A percentile compares a stretch with the other conserved stretches of the same genome.
Conservation (phyloP, 2,329 filamentous ascomycete genomes). For the Teratosphaeria nubilosa region DNA sequence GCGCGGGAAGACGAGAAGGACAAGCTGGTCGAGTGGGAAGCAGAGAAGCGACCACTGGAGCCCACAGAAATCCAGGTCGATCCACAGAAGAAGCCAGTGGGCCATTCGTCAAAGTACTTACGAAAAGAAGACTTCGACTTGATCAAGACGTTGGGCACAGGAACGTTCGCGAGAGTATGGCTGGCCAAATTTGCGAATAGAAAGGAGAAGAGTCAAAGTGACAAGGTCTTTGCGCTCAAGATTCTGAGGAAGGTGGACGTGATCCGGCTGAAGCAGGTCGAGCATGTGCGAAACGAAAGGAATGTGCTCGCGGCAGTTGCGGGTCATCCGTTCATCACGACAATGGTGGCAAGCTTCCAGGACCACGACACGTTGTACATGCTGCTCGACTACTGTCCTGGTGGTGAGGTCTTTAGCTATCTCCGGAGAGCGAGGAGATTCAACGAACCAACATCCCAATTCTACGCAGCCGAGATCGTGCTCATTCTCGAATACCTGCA, state of each 20-base stretch:
- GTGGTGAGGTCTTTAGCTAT: slow-evolving; percentile 78
- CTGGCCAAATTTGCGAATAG: slow-evolving; percentile 53
- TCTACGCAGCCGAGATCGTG: slow-evolving; percentile 77
- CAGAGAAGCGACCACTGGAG: slow-evolving; percentile 33
- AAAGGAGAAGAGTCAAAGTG: slow-evolving; percentile 39
- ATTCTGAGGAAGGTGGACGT: slow-evolving; percentile 60
- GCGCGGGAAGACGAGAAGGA: slow-evolving; percentile 39
- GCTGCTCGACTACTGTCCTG: slow-evolving; percentile 73
- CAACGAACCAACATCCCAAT: slow-evolving; percentile 65
- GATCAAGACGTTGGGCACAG: slow-evolving; percentile 67
- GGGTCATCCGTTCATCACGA: slow-evolving; percentile 75
- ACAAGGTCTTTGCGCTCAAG: slow-evolving; percentile 71
- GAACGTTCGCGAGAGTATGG: slow-evolving; percentile 70
- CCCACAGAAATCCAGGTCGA: slow-evolving; percentile 34
- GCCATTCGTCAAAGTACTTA: slow-evolving; percentile 37
- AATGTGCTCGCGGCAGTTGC: slow-evolving; percentile 66
- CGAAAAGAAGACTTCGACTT: slow-evolving; percentile 56
- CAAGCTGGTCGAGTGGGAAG: slow-evolving; percentile 37
- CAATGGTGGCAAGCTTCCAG: slow-evolving; percentile 67
- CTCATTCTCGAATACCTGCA: slow-evolving; percentile 72
- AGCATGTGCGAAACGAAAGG: slow-evolving; percentile 77
- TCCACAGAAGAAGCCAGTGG: slow-evolving; percentile 35
- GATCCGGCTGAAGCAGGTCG: slow-evolving; percentile 74
- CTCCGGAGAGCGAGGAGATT: slow-evolving; percentile 68
- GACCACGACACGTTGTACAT: slow-evolving; percentile 72